A percentile compares a stretch with the other conserved stretches of the same genome.
Evolutionary conservation across 352 stramenopile species (phyloP).

Genomic region (Pythium coloratum): DNA sequence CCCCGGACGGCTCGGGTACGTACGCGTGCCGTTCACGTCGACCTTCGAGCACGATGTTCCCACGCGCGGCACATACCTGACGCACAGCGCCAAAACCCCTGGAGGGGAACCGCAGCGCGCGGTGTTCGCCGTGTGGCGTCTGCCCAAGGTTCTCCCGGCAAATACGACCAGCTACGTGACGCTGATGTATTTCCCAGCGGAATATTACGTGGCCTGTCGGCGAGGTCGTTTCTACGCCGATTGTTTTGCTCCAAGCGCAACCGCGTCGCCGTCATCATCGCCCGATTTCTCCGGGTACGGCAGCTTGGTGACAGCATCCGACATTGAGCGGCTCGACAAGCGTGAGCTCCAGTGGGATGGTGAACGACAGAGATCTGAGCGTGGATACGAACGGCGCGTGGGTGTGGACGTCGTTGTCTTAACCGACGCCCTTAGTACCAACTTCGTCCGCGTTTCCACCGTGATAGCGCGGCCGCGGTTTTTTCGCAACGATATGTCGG

Average conservation of each 20-base stretch:
- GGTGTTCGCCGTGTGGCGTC: constrained; percentile 4
- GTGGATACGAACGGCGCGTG: neutral
- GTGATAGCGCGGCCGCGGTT: constrained; percentile 35
- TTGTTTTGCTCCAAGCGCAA: constrained; percentile 14
- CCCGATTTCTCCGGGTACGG: constrained; percentile 11
- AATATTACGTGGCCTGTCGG: constrained; percentile 13
- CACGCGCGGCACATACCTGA: neutral
- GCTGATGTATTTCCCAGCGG: constrained; percentile 14
- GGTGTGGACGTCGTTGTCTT: neutral
- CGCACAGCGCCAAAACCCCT: neutral
- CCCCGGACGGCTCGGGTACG: constrained; percentile 11
- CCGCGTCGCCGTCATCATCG: neutral
- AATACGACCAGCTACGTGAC: constrained; percentile 11
- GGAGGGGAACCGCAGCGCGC: neutral
- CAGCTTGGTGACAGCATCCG: constrained; percentile 6
- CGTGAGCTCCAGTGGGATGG: constrained; percentile 3
- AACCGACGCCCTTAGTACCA: constrained; percentile 12
- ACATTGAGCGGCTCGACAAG: constrained; percentile 8
- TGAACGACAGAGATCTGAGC: neutral
- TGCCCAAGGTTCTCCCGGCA: neutral
- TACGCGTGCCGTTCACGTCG: constrained; percentile 14
- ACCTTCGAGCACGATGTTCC: constrained; percentile 11
- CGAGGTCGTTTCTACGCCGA: constrained; percentile 19
- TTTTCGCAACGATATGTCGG: constrained; percentile 1
- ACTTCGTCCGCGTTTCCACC: neutral